Percentiles rank a stretch among this genome's conserved stretches.
These are phyloP conservation scores for Tilletia caries DNA, from an alignment of 1,284 basidiomycete species.

Conservation along the genomic window DNA sequence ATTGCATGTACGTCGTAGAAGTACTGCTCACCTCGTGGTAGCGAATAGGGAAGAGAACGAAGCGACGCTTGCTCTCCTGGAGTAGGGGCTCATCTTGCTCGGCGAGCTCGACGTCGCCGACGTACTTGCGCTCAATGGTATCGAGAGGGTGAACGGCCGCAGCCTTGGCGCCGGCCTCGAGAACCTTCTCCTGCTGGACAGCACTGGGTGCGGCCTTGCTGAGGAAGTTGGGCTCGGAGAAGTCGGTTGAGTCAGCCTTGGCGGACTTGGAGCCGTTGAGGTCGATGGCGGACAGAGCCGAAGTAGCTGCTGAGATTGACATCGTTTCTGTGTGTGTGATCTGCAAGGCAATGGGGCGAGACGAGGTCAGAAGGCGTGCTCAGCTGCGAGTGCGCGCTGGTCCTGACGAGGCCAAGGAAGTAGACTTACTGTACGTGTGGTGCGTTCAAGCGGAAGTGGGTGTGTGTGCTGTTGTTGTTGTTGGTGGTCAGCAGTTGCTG, in stretches of 20 bases:
- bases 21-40: constrained; percentile 47
- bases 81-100: constrained; percentile 53
- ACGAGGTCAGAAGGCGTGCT: neutral
- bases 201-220: constrained; percentile 25
- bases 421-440: neutral
- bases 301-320: constrained; percentile 28
- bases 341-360: neutral
- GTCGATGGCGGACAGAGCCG: constrained; percentile 45
- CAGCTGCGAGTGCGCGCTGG: neutral
- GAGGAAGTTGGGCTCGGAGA: constrained; percentile 37
- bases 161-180: constrained; percentile 16
- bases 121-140: constrained; percentile 44
- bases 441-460: no score
- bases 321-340: constrained; percentile 10
- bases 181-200: constrained; percentile 2
- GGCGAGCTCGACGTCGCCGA: constrained; percentile 48
- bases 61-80: constrained; percentile 47
- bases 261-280: constrained; percentile 47
- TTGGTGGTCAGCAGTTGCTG: no score
- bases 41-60: constrained; percentile 54
- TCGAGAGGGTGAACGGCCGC: constrained; percentile 16
- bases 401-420: neutral
- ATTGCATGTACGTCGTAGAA: neutral
- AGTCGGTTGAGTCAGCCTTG: constrained; percentile 23
- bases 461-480: no score